These are phyloP conservation scores for Trebouxiophyceae sp. DNA, from an alignment of 163 green algal species.

Conservation along the genomic window DNA sequence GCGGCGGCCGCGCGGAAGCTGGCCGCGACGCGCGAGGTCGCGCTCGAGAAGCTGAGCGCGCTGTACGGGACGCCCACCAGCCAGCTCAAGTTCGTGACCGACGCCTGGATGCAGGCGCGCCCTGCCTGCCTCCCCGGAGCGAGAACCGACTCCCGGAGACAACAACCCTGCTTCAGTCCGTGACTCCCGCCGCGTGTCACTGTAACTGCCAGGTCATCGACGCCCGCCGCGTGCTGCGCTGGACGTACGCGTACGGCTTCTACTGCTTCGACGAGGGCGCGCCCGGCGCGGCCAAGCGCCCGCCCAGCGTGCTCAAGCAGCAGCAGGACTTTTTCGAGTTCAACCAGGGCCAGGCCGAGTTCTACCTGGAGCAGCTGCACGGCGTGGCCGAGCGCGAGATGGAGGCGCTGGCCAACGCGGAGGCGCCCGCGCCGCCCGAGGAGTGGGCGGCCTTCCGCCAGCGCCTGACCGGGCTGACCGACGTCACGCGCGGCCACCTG, in stretches of 20 bases:
- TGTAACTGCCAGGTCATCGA: constrained; percentile 65
- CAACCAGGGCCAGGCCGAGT: constrained; percentile 80
- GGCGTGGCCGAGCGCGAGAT: constrained; percentile 62
- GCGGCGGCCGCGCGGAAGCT: constrained; percentile 29
- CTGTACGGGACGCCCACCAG: constrained; percentile 71
- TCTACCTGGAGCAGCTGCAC: constrained; percentile 73
- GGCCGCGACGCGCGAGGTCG: constrained; percentile 22
- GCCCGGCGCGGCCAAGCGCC: constrained; percentile 10
- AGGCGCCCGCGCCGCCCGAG: background rate
- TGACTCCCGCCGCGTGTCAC: background rate
- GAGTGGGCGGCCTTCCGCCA: constrained; percentile 56
- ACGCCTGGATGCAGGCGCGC: constrained; percentile 87
- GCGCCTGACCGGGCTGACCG: constrained; percentile 75
- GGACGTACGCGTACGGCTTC: constrained; percentile 95
- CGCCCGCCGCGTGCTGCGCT: constrained; percentile 93
- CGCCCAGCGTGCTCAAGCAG: constrained; percentile 4
- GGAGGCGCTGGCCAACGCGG: constrained; percentile 18
- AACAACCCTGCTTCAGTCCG: background rate
- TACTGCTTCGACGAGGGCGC: constrained; percentile 65
- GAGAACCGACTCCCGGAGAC: background rate
- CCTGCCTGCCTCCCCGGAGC: too few species aligned
- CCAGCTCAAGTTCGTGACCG: constrained; percentile 87
- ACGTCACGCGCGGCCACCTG: constrained; percentile 75
- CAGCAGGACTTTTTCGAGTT: constrained; percentile 88
- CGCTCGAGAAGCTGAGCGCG: constrained; percentile 67